Base-by-base conservation (phyloP, 169 alveolate species). In the Babesia caballi region DNA sequence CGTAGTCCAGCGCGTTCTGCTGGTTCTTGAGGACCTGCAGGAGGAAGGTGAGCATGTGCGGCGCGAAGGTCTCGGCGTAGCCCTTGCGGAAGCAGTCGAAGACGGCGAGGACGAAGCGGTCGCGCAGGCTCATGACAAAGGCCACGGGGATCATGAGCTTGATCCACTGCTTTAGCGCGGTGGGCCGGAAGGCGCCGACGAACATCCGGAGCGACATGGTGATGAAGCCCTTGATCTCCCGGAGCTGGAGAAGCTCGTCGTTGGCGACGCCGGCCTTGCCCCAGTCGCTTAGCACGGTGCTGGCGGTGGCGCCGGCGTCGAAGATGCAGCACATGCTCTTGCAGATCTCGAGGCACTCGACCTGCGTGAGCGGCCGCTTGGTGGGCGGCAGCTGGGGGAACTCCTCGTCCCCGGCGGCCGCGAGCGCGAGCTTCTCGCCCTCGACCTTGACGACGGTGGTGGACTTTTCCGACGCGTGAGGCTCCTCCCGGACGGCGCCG, bases 41-140 rank as follows among this genome's bases (percentile, higher is more conserved):
- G 23, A 63, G 15, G 52, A 63, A 63, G 35, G 54, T 63, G 23
- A 63, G 41, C 73, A 63, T 63, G 60, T 63, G 73, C 15, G 73
- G 73, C 11, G 60, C 52, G n/a, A 40, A 63, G 46, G 33, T 30
- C 23, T 63, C 60, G 21, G 60, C 58, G 21, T 63, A 49, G 12
- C 54, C 61, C 61, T 30, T 49, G 30, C n/a, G 7, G 60, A 63
- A 49, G 36, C 60, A 63, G 32, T 63, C 73, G 23, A 63, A 47
- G 23, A 63, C 46, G 5, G 36, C 25, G 21, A 47, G 11, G 17
- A 41, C 25, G 47, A 63, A 40, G 3, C 35, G 44, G 33, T 63
- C 54, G 44, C 38, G 17, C 12, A 41, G 36, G 60, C 73, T 53
- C 52, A 63, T 25, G 28, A 63, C 73, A 15, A 63, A 63, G 33